Conservation (phyloP, 768 basidiomycete genomes). For the Lactarius hengduanensis region DNA sequence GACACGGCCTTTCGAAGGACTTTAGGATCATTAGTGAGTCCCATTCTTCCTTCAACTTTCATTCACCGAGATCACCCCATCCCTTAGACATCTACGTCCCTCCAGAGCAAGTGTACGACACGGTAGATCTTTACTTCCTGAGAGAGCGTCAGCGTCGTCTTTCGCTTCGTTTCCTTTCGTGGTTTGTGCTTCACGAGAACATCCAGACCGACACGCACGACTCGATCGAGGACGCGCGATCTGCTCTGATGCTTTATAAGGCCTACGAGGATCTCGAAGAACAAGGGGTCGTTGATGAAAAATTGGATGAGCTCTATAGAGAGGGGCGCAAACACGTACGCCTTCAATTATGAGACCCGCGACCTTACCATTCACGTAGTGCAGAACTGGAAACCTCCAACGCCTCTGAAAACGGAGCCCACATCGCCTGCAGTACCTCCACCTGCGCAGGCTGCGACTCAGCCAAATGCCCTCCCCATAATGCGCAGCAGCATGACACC, state of each 20-base stretch:
- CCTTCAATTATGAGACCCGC: constrained; percentile 19
- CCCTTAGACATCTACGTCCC: constrained; percentile 89
- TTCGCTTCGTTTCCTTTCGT: constrained; percentile 89
- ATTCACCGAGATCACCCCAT: neutral
- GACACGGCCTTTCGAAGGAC: constrained; percentile 95
- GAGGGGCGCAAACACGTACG: constrained; percentile 73
- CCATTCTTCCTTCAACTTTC: neutral
- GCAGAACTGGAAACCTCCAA: constrained; percentile 61
- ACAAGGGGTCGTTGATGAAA: constrained; percentile 76
- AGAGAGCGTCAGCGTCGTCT: constrained; percentile 79
- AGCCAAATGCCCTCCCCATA: constrained; percentile 22
- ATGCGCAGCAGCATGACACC: constrained; percentile 25
- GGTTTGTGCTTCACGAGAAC: constrained; percentile 88
- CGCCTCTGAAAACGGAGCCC: constrained; percentile 23
- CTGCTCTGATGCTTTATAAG: constrained; percentile 82
- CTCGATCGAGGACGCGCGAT: constrained; percentile 95
- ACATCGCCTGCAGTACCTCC: constrained; percentile 12
- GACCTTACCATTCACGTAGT: neutral
- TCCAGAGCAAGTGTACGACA: constrained; percentile 93
- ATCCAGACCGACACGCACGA: constrained; percentile 96
- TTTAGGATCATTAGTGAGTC: constrained; percentile 95
- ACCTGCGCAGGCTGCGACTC: constrained; percentile 23
- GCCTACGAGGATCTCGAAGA: constrained; percentile 75
- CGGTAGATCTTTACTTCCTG: constrained; percentile 93
- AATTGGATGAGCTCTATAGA: constrained; percentile 81